Evolutionary conservation across 345 rosid species (phyloP), one percentile per base, ranked within the genome.

Genomic region (Mallotus nudiflorus): DNA sequence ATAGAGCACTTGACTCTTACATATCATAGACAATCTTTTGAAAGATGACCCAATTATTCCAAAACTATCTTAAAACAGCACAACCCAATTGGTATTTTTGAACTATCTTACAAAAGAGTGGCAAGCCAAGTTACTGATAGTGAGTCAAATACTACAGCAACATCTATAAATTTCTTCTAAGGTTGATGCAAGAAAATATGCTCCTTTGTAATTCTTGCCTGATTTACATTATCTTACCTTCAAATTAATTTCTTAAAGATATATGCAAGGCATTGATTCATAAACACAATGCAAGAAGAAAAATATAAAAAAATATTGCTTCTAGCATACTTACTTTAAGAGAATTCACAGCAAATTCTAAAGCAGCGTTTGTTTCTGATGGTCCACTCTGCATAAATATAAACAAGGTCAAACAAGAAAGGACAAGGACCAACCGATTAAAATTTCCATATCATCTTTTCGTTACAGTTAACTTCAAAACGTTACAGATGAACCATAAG

Each of bases 341-440:
- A 56, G 82, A 13, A 73, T 95, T 95, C 49, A 92, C 96, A 50
- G 99, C 86, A 85, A 95, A 95, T 82, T 95, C 97, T 51, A 95
- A 73, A 13, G 94, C 97, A 50, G 99, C 99, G 79, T 95, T 92
- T 33, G 97, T 90, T 81, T 95, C 99, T 40, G 97, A 82, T 27
- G 97, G 97, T 62, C 96, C 98, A 73, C 81, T 82, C 99, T 92
- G 78, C 42, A 57, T 65, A 78, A 56, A 84, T 78, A 49, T 59
- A 80, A 68, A 65, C 61, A 25, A 50, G 59, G 62, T 42, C 31
- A 39, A 59, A 19, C 24, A 35, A 60, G 20, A 61, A n/a, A 42
- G 8, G 53, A n/a, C 39, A 35, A 35, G 22, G 33, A 52, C 14
- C 19, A 49, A 39, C 45, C 48, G 13, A 60, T 14, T 46, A 50